Evolutionary conservation across 306 rosid genomes (phyloP).

Genomic region (Cicer pinnatifidum): DNA sequence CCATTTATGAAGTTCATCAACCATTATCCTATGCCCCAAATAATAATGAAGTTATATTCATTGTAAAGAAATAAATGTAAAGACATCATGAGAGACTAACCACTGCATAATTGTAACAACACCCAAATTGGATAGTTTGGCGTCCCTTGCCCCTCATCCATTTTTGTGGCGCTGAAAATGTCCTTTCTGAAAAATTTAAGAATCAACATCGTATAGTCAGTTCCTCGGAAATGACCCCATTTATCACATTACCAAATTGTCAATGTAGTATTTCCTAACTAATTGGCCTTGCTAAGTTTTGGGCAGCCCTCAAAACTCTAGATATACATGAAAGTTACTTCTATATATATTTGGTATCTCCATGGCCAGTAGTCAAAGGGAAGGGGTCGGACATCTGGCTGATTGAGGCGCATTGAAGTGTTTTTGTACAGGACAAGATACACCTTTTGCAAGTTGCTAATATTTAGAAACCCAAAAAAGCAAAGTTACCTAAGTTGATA

Average conservation of each 20-base stretch:
- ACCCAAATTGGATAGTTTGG: conserved; percentile 87
- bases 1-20: conserved; percentile 30
- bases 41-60: conserved; percentile 2
- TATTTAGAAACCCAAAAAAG: conserved; percentile 1
- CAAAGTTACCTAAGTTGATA: conserved; percentile 8
- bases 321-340: conserved; percentile 4
- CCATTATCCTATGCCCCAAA: conserved; percentile 16
- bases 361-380: no score
- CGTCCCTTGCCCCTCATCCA: conserved; percentile 99
- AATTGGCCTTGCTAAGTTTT: conserved; percentile 3
- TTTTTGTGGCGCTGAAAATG: conserved; percentile 83
- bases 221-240: conserved; percentile 12
- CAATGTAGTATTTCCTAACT: neutral
- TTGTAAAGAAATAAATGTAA: conserved; percentile 33
- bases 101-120: conserved; percentile 90
- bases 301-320: neutral
- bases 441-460: neutral
- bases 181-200: conserved; percentile 68
- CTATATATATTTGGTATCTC: neutral
- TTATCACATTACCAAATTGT: conserved; percentile 22
- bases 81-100: conserved; percentile 55
- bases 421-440: neutral
- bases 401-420: conserved; percentile 1
- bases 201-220: conserved; percentile 27
- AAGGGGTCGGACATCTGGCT: neutral